phyloP scores from a whole-genome alignment of 2,329 filamentous ascomycete genomes.

The Fusarium gaditjirri region DNA sequence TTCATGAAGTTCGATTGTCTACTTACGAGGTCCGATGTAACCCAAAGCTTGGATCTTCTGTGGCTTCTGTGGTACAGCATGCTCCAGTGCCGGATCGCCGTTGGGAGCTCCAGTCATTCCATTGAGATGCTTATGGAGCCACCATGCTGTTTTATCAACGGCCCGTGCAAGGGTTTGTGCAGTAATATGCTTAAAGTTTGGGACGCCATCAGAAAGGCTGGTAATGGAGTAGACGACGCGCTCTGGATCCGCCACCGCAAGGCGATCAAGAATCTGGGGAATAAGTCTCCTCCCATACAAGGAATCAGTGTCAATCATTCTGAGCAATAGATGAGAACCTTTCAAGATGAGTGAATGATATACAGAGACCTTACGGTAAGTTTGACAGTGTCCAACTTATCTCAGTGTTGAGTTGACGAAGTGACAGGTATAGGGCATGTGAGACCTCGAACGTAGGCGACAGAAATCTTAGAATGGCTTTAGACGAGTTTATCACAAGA shows the following conservation, averaged over 20 bases:
- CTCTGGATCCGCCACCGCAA: background rate
- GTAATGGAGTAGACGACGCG: background rate
- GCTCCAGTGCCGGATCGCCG: background rate
- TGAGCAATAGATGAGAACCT: too few species aligned
- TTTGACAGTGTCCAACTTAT: background rate
- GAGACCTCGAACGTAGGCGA: background rate
- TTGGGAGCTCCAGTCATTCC: background rate
- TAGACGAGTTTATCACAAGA: background rate
- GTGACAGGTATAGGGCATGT: background rate
- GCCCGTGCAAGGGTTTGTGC: background rate
- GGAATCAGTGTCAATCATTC: background rate
- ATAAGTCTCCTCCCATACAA: background rate
- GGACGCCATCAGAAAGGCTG: background rate
- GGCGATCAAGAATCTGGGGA: background rate
- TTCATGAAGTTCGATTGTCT: accelerated
- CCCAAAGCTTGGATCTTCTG: background rate
- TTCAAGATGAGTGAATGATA: background rate
- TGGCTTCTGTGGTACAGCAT: background rate
- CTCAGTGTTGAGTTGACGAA: background rate
- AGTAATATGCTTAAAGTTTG: background rate
- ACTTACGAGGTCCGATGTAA: background rate
- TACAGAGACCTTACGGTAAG: background rate
- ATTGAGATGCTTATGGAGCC: background rate
- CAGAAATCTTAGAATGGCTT: background rate
- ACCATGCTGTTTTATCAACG: conserved; percentile 2